phyloP scores from a whole-genome alignment of 2,329 filamentous ascomycete genomes.

The Sporothrix luriei region DNA sequence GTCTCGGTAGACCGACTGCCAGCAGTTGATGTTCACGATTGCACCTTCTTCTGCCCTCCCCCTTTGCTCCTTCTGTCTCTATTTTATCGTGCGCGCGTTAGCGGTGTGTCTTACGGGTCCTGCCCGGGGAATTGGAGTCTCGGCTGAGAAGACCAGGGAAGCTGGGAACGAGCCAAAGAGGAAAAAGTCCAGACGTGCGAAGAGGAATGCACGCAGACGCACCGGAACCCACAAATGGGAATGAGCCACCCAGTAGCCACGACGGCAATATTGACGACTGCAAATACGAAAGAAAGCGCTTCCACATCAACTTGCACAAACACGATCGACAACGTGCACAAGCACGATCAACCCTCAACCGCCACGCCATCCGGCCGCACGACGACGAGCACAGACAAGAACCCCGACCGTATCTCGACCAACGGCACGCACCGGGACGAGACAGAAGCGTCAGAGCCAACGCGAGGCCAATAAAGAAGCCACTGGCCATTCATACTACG shows the following conservation, averaged over 20 bases:
- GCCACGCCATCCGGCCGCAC: slow-evolving; percentile 7
- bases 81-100: slow-evolving; percentile 9
- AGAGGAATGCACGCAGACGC: slow-evolving; percentile 16
- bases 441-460: slow-evolving; percentile 4
- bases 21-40: background rate
- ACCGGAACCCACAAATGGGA: slow-evolving; percentile 8
- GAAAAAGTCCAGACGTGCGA: slow-evolving; percentile 15
- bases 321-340: background rate
- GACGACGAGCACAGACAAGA: slow-evolving; percentile 19
- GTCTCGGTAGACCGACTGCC: slow-evolving; percentile 7
- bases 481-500: slow-evolving; percentile 23
- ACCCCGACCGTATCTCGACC: slow-evolving; percentile 1
- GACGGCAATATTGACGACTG: slow-evolving; percentile 16
- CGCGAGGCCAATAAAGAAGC: slow-evolving; percentile 16
- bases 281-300: background rate
- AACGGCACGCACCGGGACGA: slow-evolving; percentile 7
- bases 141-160: slow-evolving; percentile 10
- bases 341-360: background rate
- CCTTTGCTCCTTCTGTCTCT: background rate
- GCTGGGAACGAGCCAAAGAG: slow-evolving; percentile 13
- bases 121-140: slow-evolving; percentile 16
- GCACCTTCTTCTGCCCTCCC: background rate
- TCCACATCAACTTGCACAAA: slow-evolving; percentile 1
- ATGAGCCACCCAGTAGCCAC: slow-evolving; percentile 13
- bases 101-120: slow-evolving; percentile 25